These are phyloP conservation scores for Exserohilum rostratum DNA, from an alignment of 2,329 filamentous ascomycete species.

Conservation along the genomic window DNA sequence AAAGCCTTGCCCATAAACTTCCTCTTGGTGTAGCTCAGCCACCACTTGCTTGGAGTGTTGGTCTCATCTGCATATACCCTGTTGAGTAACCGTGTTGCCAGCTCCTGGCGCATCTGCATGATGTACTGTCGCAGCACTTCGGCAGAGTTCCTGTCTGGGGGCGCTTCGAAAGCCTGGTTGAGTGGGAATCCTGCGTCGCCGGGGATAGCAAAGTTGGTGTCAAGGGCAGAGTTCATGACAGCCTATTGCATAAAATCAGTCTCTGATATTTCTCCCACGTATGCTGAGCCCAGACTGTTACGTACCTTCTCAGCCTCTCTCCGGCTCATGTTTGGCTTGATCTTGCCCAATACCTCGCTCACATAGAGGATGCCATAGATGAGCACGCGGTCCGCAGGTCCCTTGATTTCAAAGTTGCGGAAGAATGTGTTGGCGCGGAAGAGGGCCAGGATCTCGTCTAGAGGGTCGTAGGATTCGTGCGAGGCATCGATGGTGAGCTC, in stretches of 20 bases:
- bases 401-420: conserved; percentile 99
- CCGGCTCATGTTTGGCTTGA: conserved; percentile 73
- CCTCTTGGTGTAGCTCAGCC: conserved; percentile 97
- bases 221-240: conserved; percentile 87
- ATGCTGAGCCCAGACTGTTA: not conserved
- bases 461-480: conserved; percentile 91
- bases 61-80: conserved; percentile 81
- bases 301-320: conserved; percentile 70
- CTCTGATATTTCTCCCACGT: conserved; percentile 41
- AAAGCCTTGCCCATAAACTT: conserved; percentile 96
- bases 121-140: conserved; percentile 89
- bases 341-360: conserved; percentile 86
- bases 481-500: conserved; percentile 72
- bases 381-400: conserved; percentile 88
- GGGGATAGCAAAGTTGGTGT: conserved; percentile 90
- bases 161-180: conserved; percentile 95
- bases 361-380: conserved; percentile 97
- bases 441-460: conserved; percentile 89
- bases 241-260: conserved; percentile 59
- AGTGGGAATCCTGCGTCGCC: conserved; percentile 92
- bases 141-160: conserved; percentile 83
- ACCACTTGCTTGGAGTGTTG: conserved; percentile 77
- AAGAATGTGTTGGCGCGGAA: conserved; percentile 99
- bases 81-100: conserved; percentile 80
- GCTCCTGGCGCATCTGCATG: conserved; percentile 89